Evolutionary conservation across 1,284 basidiomycete genomes (phyloP).

Genomic region (Microbotryum scabiosae): DNA sequence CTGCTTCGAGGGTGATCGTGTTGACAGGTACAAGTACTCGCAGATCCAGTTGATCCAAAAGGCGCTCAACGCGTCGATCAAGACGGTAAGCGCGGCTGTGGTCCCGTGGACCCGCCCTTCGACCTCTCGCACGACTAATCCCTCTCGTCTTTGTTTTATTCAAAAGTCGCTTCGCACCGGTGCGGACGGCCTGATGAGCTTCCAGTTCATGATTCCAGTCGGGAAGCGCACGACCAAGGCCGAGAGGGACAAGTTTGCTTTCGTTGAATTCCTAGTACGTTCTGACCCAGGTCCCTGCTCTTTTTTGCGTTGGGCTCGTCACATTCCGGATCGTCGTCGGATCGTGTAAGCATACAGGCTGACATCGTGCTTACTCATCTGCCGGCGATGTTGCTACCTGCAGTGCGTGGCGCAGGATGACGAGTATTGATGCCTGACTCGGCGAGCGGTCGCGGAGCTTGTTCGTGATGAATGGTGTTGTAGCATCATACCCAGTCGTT

Average conservation of each 20-base stretch:
- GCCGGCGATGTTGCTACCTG: not conserved
- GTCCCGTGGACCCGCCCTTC: too few relatives aligned
- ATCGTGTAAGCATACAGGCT: not conserved
- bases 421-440: not conserved
- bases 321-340: not conserved
- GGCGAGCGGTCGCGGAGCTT: too few relatives aligned
- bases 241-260: slow-evolving; percentile 18
- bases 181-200: slow-evolving; percentile 62
- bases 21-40: slow-evolving; percentile 62
- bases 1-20: not conserved
- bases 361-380: not conserved
- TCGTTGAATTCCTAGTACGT: slow-evolving; percentile 32
- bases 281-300: not conserved
- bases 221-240: not conserved
- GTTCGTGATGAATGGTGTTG: too few relatives aligned
- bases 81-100: slow-evolving; percentile 46
- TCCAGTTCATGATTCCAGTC: slow-evolving; percentile 76
- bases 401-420: slow-evolving; percentile 28
- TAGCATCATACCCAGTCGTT: too few relatives aligned
- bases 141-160: not conserved
- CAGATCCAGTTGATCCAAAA: slow-evolving; percentile 61
- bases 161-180: slow-evolving; percentile 64
- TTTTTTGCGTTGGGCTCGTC: not conserved
- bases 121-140: not conserved
- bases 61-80: slow-evolving; percentile 68